Conservation (phyloP, 192 early-diverging fungal genomes). For the Haplosporangium gracile region DNA sequence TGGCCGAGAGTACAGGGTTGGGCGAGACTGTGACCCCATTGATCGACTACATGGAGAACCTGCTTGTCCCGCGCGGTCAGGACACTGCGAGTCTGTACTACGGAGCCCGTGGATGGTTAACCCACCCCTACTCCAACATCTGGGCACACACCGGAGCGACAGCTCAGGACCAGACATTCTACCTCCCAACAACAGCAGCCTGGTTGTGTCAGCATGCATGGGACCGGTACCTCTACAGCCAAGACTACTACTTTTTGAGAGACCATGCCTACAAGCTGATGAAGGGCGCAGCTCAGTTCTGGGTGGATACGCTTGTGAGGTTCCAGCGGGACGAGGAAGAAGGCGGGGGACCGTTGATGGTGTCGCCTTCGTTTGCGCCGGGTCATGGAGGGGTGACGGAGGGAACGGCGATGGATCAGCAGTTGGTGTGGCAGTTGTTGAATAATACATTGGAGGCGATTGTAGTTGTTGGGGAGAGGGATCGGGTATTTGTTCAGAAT, state of each 20-base stretch:
- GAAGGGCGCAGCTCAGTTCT: constrained; percentile 51
- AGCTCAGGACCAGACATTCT: constrained; percentile 24
- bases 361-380: constrained; percentile 42
- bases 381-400: constrained; percentile 41
- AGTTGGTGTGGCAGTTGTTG: constrained; percentile 47
- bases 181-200: constrained; percentile 48
- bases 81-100: constrained; percentile 44
- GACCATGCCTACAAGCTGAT: constrained; percentile 53
- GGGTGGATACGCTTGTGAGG: constrained; percentile 35
- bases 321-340: background rate
- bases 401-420: constrained; percentile 49
- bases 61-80: constrained; percentile 44
- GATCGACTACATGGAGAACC: constrained; percentile 52
- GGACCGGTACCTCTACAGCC: constrained; percentile 44
- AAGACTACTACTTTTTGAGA: constrained; percentile 36
- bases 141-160: constrained; percentile 55
- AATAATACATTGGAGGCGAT: constrained; percentile 42
- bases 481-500: constrained; percentile 43
- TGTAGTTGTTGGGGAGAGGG: constrained; percentile 27
- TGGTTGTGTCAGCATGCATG: constrained; percentile 55
- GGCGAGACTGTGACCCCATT: constrained; percentile 51
- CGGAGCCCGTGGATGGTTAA: constrained; percentile 45
- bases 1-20: constrained; percentile 45
- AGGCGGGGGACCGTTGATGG: background rate
- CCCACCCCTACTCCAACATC: constrained; percentile 47